Evolutionary conservation across 1,139 yeast genomes (phyloP), one percentile per base, ranked within the genome.

Genomic region (Debaryomyces subglobosus): DNA sequence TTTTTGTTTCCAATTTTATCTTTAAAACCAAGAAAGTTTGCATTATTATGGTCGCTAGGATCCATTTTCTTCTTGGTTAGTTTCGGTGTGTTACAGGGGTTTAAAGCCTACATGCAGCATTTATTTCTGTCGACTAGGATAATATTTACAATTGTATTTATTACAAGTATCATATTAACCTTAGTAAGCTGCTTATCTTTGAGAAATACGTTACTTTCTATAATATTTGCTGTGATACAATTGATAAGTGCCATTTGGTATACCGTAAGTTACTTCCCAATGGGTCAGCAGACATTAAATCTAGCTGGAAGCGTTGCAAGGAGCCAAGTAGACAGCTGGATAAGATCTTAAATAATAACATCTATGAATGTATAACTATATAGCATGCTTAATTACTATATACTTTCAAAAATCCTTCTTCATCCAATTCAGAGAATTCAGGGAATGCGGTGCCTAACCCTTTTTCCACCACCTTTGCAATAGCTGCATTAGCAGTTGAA

Each of bases 191-290:
- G 81, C 53, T 62, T 82, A 45, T 64, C 73, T 1, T 70, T 79
- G 63, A 74, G 72, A 51, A 74, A 78, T 49, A 72, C 81, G 0
- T 42, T 83, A 3, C 64, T 81, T 32, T 79, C 84, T 3, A 72
- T 82, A 1, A 50, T 82, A 7, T 77, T 80, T 57, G 84, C 85
- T 16, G 68, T 69, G 2, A 55, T 79, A 2, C 88, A 83, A 55
- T 64, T 81, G 45, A 45, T 81, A 2, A 69, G 81, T 55, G 83
- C 82, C 10, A 48, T 81, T 5, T 79, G 81, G 77, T 83, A 82
- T 59, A 76, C 85, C 0, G 78, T 82, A 5, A 82, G 87, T 55
- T 83, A 83, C 60, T 82, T 83, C 64, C 87, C 88, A 3, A 67
- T 79, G 69, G 87, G 87, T 2, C 71, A 74, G 41, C 83, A 78